Evolutionary conservation across 164 flowering plant genomes (phyloP), one percentile per base, ranked within the genome.

Genomic region (Protea cynaroides): DNA sequence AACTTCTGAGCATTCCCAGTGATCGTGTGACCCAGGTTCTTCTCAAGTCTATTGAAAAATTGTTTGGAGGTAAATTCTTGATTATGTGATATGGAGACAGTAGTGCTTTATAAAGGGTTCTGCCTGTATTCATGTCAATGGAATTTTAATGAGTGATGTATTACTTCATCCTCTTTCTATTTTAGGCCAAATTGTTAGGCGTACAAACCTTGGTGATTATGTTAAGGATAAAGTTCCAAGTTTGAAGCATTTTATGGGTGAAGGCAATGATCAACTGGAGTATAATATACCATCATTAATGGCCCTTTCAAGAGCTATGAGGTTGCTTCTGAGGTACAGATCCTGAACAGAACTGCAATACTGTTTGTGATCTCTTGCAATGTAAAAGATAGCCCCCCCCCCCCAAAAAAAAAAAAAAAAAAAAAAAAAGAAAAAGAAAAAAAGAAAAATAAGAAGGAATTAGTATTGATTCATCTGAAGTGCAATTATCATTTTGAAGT

Each of bases 161-260:
- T 62, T 11, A 11, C 49, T 44, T 2, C 17, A 11, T 11, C 17
- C 9, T 22, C 12, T 15, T 44, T 11, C 17, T 67, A 11, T 56
- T 73, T 38, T 72, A 93, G 98, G 86, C 65, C 96, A 87, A 82
- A 74, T 80, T 55, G 56, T 89, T 74, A 84, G 77, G 74, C 96
- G 86, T 76, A 80, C 77, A 64, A 84, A 79, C 69, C 79, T 93
- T 61, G 89, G 76, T 52, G 76, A 72, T 37, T 86, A 79, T 75
- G 62, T 93, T 29, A 61, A 50, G 56, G 79, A 86, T 38, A 84
- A 83, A 73, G 88, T 90, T 74, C 95, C 95, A 11, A 87, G 88
- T 77, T 81, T 93, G 76, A 86, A 84, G 46, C 75, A 74, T 25
- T 79, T 88, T 59, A 3, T 29, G 34, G 62, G 66, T 24, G 65